These are phyloP conservation scores for Discostella pseudostelligera DNA, from an alignment of 108 stramenopile species.

Conservation along the genomic window DNA sequence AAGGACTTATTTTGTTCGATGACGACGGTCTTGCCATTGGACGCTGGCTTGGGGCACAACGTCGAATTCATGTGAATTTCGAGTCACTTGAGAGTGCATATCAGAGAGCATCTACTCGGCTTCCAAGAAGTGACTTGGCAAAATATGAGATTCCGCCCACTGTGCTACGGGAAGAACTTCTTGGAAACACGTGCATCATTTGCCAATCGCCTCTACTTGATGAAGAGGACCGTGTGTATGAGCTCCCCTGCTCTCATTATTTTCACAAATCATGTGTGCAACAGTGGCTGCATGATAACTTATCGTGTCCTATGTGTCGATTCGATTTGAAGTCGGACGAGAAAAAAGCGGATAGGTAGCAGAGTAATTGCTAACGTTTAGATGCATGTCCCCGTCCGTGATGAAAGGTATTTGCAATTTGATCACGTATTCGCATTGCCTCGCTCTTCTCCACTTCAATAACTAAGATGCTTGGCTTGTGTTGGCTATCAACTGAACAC, in stretches of 20 bases:
- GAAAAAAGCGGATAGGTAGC: not conserved
- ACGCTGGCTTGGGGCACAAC: not conserved
- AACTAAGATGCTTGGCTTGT: too few species aligned
- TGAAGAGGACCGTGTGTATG: conserved; percentile 12
- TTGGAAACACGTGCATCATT: conserved; percentile 13
- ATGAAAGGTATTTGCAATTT: too few species aligned
- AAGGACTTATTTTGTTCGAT: not conserved
- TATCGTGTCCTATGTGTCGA: not conserved
- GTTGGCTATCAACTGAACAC: too few species aligned
- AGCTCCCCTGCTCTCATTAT: conserved; percentile 36
- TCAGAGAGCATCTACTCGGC: conserved; percentile 19
- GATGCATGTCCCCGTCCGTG: too few species aligned
- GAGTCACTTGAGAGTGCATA: conserved; percentile 26
- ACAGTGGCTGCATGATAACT: conserved; percentile 9
- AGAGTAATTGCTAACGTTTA: too few species aligned
- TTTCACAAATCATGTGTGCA: conserved; percentile 28
- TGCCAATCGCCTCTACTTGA: conserved; percentile 19
- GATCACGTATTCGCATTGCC: too few species aligned
- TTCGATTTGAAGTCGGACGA: not conserved
- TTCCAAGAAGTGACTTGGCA: conserved; percentile 17
- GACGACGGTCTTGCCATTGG: not conserved
- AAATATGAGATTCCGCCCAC: conserved; percentile 23
- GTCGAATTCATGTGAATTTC: conserved; percentile 26
- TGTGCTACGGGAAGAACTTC: conserved; percentile 8
- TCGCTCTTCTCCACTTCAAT: too few species aligned